Percentiles rank a stretch among this genome's conserved stretches.
These are phyloP conservation scores for Fagus crenata DNA, from an alignment of 306 rosid species.

Conservation along the genomic window DNA sequence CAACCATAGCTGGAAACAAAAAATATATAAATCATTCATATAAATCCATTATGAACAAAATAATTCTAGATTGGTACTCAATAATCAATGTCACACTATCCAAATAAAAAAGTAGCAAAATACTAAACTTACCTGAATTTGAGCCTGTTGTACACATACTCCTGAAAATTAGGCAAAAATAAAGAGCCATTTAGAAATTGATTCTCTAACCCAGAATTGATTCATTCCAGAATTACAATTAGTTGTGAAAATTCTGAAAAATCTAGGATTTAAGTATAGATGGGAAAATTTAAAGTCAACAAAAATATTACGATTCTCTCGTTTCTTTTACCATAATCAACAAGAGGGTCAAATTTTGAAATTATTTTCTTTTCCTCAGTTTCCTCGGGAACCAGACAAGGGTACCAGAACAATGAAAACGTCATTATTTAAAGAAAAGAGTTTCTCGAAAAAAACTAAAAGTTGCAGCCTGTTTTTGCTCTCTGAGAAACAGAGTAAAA, in stretches of 20 bases:
- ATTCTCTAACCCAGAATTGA: background rate
- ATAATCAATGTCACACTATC: slow-evolving; percentile 20
- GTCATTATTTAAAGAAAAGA: background rate
- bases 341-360: background rate
- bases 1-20: slow-evolving; percentile 85
- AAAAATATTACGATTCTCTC: background rate
- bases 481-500: slow-evolving; percentile 4
- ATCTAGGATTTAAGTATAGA: background rate
- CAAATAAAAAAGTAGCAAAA: slow-evolving; percentile 21
- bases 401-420: background rate
- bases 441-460: background rate
- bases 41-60: background rate
- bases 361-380: background rate
- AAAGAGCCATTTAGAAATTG: slow-evolving; percentile 12
- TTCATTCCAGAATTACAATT: slow-evolving; percentile 16
- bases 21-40: slow-evolving; percentile 22
- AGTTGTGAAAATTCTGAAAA: background rate
- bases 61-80: background rate
- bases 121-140: slow-evolving; percentile 63
- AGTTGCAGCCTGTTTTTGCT: slow-evolving; percentile 8
- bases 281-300: background rate
- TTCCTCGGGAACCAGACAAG: slow-evolving; percentile 30
- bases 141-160: slow-evolving; percentile 95
- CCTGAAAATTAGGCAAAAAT: slow-evolving; percentile 56
- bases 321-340: slow-evolving; percentile 25